Evolutionary conservation across 306 rosid species (phyloP), one percentile per base, ranked within the genome.

Genomic region (Mucuna pruriens): DNA sequence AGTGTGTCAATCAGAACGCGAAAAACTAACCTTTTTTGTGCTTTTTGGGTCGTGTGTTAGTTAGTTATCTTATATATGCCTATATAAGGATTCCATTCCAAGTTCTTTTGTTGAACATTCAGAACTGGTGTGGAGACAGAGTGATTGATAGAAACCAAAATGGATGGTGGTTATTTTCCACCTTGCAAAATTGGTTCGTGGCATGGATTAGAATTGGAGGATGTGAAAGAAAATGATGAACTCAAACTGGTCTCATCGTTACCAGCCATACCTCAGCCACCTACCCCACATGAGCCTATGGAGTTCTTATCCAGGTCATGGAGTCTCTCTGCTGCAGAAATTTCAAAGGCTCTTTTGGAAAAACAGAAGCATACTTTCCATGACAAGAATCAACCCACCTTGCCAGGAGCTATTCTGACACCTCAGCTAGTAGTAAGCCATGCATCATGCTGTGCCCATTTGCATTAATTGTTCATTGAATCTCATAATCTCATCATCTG

Each of bases 321-420:
- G 97, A 94, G 98, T 66, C 82, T 94, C 73, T 94, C 98, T 9
- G 97, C 98, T 80, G 87, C 97, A 1, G 97, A 92, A 75, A 90
- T 94, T 58, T 88, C 98, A 26, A 94, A 92, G 84, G 97, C 97
- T 67, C 86, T 94, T 67, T 74, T 88, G 31, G 90, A 90, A 46
- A 90, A 91, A 81, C 94, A 88, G 60, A 88, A 90, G 60, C 93
- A 76, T 15, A 76, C 66, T 79, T 70, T 63, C 55, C 39, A 38
- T 40, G 89, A 87, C 26, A 84, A 82, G 45, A 87, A 78, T 83
- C 86, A 84, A 60, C 61, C 83, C 33, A 48, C 52, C 23, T 74
- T 86, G 69, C 90, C 85, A 29, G 92, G 85, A 74, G 33, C 87
- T 44, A n/a, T 26, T 80, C 73, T 69, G 60, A 65, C 73, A 44